A percentile compares a stretch with the other conserved stretches of the same genome.
phyloP scores from a whole-genome alignment of 495 filamentous ascomycete species.

The Pyronema omphalodes region DNA sequence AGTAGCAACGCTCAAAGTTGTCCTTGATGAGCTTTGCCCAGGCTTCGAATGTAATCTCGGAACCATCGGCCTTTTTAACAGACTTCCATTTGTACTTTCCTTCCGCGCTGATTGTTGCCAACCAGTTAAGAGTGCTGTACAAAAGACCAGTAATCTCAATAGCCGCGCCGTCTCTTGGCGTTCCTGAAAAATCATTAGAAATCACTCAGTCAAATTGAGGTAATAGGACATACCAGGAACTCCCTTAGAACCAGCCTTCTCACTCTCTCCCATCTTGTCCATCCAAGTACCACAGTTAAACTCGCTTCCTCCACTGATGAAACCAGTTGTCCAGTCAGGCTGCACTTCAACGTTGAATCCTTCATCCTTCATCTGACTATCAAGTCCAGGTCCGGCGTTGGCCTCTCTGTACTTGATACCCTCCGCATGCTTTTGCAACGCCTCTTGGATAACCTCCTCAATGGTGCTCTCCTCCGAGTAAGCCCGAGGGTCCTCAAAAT shows the following conservation, averaged over 20 bases:
- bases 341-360: conserved; percentile 83
- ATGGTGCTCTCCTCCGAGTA: conserved; percentile 69
- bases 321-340: conserved; percentile 80
- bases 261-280: conserved; percentile 99
- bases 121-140: conserved; percentile 76
- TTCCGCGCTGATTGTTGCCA: conserved; percentile 41
- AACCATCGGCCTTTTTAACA: conserved; percentile 43
- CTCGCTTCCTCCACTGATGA: conserved; percentile 88
- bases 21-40: conserved; percentile 69
- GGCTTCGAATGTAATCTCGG: conserved; percentile 48
- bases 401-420: conserved; percentile 87
- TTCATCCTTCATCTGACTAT: conserved; percentile 80
- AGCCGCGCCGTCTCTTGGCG: conserved; percentile 85
- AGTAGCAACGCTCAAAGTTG: conserved; percentile 85
- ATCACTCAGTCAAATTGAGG: background rate
- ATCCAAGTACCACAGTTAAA: conserved; percentile 97
- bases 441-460: conserved; percentile 80
- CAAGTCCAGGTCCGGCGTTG: conserved; percentile 71
- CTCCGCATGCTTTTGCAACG: conserved; percentile 71
- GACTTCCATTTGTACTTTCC: conserved; percentile 52
- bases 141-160: conserved; percentile 86
- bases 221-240: conserved; percentile 34
- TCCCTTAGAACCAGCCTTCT: conserved; percentile 77
- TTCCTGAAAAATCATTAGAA: conserved; percentile 32
- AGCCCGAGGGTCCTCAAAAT: conserved; percentile 56